Conservation (phyloP, 768 basidiomycete species). For the Antrodiella citrinella region DNA sequence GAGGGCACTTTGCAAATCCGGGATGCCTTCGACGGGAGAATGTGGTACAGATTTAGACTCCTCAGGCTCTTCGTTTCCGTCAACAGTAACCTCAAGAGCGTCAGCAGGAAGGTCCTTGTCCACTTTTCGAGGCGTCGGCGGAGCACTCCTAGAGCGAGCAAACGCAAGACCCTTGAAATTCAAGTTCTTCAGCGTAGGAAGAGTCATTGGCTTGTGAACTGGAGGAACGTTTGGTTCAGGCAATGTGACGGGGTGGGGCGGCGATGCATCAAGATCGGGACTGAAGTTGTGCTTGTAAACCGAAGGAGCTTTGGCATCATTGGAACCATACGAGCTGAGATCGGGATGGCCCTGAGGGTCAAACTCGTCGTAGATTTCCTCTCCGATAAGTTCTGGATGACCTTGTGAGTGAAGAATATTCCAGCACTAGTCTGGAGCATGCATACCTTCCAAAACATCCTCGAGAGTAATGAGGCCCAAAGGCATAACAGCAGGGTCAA, state of each 20-base stretch:
- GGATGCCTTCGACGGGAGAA: background rate
- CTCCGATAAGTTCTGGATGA: slow-evolving; percentile 72
- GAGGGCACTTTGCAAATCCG: background rate
- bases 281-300: slow-evolving; percentile 13
- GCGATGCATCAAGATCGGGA: slow-evolving; percentile 12
- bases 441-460: slow-evolving; percentile 79
- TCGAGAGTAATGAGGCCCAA: slow-evolving; percentile 91
- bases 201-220: slow-evolving; percentile 14
- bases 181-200: slow-evolving; percentile 15
- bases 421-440: background rate
- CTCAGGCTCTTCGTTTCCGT: background rate
- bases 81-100: background rate
- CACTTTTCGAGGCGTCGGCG: slow-evolving; percentile 16
- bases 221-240: background rate
- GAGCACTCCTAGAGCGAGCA: slow-evolving; percentile 18
- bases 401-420: background rate
- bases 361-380: slow-evolving; percentile 91
- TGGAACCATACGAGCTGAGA: slow-evolving; percentile 15
- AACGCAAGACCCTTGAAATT: slow-evolving; percentile 18
- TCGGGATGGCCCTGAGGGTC: slow-evolving; percentile 55
- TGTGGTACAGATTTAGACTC: background rate
- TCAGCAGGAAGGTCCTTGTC: background rate
- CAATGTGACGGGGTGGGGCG: background rate
- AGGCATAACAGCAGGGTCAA: slow-evolving; percentile 78
- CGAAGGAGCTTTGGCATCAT: slow-evolving; percentile 10